These are phyloP conservation scores for Ascomycota sp. DNA, from an alignment of 2,329 filamentous ascomycete species.

Conservation along the genomic window DNA sequence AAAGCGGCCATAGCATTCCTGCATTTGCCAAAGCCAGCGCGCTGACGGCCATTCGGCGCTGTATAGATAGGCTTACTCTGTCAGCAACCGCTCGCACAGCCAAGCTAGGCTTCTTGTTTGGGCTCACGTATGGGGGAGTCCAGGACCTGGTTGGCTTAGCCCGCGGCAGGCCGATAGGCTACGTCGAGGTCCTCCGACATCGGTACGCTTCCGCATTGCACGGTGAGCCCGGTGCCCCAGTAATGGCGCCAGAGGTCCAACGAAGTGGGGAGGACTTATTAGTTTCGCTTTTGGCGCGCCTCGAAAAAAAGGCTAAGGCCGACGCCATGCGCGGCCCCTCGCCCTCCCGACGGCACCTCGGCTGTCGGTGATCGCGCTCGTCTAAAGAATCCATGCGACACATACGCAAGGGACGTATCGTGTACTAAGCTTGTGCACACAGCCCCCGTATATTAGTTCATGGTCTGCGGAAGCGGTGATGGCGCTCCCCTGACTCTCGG, in stretches of 20 bases:
- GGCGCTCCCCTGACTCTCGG: not conserved
- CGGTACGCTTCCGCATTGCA: slow-evolving; percentile 11
- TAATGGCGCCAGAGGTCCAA: not conserved
- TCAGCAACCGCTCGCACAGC: slow-evolving; percentile 60
- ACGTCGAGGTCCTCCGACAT: slow-evolving; percentile 45
- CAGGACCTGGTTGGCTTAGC: slow-evolving; percentile 56
- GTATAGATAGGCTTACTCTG: slow-evolving; percentile 56
- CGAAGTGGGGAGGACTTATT: not conserved
- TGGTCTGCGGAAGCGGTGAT: no score
- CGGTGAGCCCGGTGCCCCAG: slow-evolving; percentile 3
- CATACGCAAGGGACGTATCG: no score
- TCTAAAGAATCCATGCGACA: no score
- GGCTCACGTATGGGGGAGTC: slow-evolving; percentile 57
- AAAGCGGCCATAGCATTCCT: no score
- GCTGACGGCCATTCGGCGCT: slow-evolving; percentile 7
- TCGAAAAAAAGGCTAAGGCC: not conserved
- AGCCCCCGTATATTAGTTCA: no score
- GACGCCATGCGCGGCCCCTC: slow-evolving; percentile 1
- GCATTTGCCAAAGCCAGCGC: slow-evolving; percentile 8
- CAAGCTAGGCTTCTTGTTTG: slow-evolving; percentile 58
- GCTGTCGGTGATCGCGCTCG: not conserved
- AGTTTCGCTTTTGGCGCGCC: not conserved
- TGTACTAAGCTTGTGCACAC: no score
- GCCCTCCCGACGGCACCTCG: not conserved
- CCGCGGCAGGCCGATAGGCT: slow-evolving; percentile 53